phyloP scores from a whole-genome alignment of 164 flowering plant species.

The Kingdonia uniflora region DNA sequence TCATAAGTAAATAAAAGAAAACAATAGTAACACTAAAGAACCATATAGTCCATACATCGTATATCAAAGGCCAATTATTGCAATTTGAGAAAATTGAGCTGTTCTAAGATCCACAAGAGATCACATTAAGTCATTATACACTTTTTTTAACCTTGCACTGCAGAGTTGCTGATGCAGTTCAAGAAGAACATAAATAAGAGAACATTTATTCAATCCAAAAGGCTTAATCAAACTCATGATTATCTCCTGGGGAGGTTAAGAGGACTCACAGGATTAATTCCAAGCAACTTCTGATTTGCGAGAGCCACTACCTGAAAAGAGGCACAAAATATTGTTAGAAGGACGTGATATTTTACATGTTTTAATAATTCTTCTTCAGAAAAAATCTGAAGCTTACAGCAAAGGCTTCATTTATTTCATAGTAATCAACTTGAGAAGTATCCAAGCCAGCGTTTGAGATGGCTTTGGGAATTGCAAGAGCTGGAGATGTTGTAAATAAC shows the following conservation, averaged over 20 bases:
- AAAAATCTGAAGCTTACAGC: conserved; percentile 43
- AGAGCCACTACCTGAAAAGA: conserved; percentile 82
- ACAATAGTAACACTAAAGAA: no score
- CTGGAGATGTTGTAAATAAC: conserved; percentile 82
- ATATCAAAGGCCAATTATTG: no score
- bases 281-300: conserved; percentile 80
- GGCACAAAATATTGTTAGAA: neutral
- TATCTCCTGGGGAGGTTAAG: neutral
- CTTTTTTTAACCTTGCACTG: no score
- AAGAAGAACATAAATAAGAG: neutral
- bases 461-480: conserved; percentile 96
- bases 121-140: no score
- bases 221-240: no score
- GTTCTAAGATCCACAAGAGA: no score
- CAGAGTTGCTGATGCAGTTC: no score
- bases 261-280: conserved; percentile 57
- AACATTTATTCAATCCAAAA: neutral
- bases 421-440: conserved; percentile 77
- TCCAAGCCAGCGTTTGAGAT: conserved; percentile 77
- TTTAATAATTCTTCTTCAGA: neutral
- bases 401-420: conserved; percentile 97
- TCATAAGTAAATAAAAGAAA: no score
- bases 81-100: no score
- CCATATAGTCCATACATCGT: no score
- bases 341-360: conserved; percentile 2